Base-by-base conservation (phyloP, 805 yeast genomes). In the Ogataea glucozyma region DNA sequence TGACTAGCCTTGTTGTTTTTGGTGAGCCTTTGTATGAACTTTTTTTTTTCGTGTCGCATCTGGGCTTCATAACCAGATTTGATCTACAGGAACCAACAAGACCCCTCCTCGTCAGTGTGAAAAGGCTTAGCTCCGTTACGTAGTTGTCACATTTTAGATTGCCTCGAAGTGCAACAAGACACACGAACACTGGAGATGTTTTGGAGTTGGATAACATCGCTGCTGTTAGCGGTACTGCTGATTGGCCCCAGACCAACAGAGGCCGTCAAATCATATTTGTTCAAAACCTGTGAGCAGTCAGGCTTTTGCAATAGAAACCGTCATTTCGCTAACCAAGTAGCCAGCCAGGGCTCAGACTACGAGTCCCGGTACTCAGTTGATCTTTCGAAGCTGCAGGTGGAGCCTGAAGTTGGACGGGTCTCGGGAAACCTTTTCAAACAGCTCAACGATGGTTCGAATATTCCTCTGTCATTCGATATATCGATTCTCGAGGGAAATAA, bases 301-400 rank as follows among this genome's bases (percentile, higher is more conserved):
- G 95, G 96, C 6, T 89, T 90, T 59, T 90, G 98, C 59, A 65
- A 73, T 38, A 74, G 98, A 62, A 87, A 90, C 56, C 69, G 91
- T 42, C 79, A 78, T 44, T 88, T 76, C 58, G 86, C 88, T 1
- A 47, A 57, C 2, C 59, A 69, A 34, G 68, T 76, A 5, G 43
- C 49, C 5, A 51, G 51, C 6, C 43, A 38, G 9, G 56, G 51
- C 1, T 44, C 36, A 0, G 38, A 57, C 1, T 65, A 62, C 31
- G 61, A 61, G 16, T 59, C 71, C 1, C 67, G 71, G 22, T 76
- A 77, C 50, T 58, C 69, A 2, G 49, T 76, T 27, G 78, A 74
- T 44, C 53, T 61, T 7, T 45, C 57, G 3, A 53, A 70, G 1
- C 44, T 78, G 14, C 24, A 47, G 2, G 48, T 65, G 22, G 51